Conservation (phyloP, 306 rosid genomes). For the cucumber (Cucumis sativus) region DNA sequence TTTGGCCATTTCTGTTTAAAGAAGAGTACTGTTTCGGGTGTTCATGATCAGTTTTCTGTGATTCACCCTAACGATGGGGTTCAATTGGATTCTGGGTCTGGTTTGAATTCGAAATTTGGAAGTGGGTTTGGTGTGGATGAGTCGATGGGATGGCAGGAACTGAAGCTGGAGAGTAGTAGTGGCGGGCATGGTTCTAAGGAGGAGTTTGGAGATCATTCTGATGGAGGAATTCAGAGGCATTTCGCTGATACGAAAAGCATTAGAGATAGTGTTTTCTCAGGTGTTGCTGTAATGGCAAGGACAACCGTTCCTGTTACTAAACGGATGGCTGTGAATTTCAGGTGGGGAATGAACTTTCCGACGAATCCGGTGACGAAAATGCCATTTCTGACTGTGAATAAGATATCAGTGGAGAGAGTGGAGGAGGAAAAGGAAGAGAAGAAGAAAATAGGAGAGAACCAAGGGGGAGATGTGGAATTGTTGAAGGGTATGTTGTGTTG, state of each 20-base stretch:
- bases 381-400: constrained; percentile 52
- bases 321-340: constrained; percentile 30
- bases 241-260: constrained; percentile 21
- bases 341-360: constrained; percentile 58
- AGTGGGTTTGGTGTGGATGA: constrained; percentile 26
- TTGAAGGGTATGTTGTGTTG: constrained; percentile 45
- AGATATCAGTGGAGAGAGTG: constrained; percentile 57
- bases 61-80: constrained; percentile 5
- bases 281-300: constrained; percentile 49
- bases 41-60: constrained; percentile 16
- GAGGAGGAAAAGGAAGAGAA: constrained; percentile 28
- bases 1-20: constrained; percentile 52
- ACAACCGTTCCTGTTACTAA: constrained; percentile 47
- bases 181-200: constrained; percentile 9
- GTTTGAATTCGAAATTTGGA: constrained; percentile 11
- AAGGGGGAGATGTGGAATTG: constrained; percentile 30
- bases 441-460: constrained; percentile 10
- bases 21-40: constrained; percentile 39
- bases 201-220: constrained; percentile 3
- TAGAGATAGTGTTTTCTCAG: constrained; percentile 28
- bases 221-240: constrained; percentile 14
- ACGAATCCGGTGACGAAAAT: constrained; percentile 24
- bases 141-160: constrained; percentile 51
- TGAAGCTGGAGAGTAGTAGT: constrained; percentile 47
- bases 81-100: constrained; percentile 12